Evolutionary conservation across 192 early-diverging fungal species (phyloP).

Genomic region (Lunasporangiospora selenospora): DNA sequence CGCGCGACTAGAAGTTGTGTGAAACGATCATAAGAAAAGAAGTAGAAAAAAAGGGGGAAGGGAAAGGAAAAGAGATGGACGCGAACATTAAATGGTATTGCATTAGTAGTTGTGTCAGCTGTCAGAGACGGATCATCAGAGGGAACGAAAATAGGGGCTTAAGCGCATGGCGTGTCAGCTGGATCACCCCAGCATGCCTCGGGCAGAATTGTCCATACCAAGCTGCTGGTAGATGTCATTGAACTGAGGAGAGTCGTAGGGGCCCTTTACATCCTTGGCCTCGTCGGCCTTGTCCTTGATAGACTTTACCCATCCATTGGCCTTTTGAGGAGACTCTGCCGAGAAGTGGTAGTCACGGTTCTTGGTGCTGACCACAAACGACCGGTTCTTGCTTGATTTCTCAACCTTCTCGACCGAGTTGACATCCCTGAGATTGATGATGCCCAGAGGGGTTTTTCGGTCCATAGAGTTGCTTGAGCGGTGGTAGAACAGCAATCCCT

Average conservation of each 20-base stretch:
- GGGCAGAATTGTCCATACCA: conserved; percentile 13
- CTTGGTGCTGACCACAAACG: conserved; percentile 47
- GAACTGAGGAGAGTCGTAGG: conserved; percentile 25
- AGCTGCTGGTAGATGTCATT: conserved; percentile 49
- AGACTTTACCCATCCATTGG: conserved; percentile 48
- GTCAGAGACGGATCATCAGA: background rate
- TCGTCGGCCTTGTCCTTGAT: conserved; percentile 40
- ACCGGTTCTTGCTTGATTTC: conserved; percentile 37
- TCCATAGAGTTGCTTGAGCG: conserved; percentile 39
- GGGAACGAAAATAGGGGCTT: background rate
- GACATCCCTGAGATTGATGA: conserved; percentile 50
- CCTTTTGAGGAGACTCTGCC: conserved; percentile 33
- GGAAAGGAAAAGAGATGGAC: background rate
- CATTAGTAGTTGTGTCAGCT: background rate
- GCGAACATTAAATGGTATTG: background rate
- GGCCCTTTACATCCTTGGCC: conserved; percentile 25
- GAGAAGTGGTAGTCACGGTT: conserved; percentile 47
- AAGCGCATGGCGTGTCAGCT: background rate
- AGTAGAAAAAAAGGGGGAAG: background rate
- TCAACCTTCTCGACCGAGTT: conserved; percentile 41
- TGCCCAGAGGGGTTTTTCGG: conserved; percentile 32
- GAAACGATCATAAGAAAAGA: too few species aligned
- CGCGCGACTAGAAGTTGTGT: conserved; percentile 19
- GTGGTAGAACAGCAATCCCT: conserved; percentile 47
- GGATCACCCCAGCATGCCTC: background rate